phyloP scores from a whole-genome alignment of 1,139 yeast genomes.

The Pichia sp. region DNA sequence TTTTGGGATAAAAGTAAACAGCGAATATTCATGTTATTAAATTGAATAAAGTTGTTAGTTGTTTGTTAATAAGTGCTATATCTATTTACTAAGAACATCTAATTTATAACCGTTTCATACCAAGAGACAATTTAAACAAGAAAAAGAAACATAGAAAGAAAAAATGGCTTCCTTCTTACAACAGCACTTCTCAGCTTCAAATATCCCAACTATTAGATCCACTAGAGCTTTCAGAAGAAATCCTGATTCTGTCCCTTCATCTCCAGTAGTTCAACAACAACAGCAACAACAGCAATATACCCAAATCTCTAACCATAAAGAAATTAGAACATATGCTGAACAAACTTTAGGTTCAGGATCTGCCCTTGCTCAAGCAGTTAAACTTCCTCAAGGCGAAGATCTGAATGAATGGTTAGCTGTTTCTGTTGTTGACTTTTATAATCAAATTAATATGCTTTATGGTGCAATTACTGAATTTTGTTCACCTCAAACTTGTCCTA shows the following conservation, averaged over 20 bases:
- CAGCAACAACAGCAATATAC: conserved; percentile 13
- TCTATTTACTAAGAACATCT: too few species aligned
- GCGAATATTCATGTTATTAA: neutral
- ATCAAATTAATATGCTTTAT: conserved; percentile 92
- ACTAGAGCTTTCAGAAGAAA: conserved; percentile 26
- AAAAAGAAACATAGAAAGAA: too few species aligned
- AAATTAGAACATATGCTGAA: conserved; percentile 48
- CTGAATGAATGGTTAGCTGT: conserved; percentile 94
- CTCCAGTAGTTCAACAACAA: conserved; percentile 19
- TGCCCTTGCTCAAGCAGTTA: conserved; percentile 85
- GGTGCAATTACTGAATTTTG: conserved; percentile 96
- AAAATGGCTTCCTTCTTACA: conserved; percentile 23
- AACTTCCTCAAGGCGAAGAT: conserved; percentile 89
- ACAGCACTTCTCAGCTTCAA: conserved; percentile 23
- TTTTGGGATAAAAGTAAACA: conserved; percentile 4
- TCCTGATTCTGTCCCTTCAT: conserved; percentile 21
- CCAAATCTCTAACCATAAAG: conserved; percentile 40
- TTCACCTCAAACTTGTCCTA: conserved; percentile 84
- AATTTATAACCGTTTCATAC: too few species aligned
- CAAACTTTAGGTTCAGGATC: conserved; percentile 92
- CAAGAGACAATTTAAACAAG: too few species aligned
- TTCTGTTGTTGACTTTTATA: conserved; percentile 84
- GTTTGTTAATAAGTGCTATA: too few species aligned
- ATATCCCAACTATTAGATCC: conserved; percentile 27
- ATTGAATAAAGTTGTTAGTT: too few species aligned